Conservation (phyloP, 202 grass and related monocot genomes). For the Dendrocalamus latiflorus region DNA sequence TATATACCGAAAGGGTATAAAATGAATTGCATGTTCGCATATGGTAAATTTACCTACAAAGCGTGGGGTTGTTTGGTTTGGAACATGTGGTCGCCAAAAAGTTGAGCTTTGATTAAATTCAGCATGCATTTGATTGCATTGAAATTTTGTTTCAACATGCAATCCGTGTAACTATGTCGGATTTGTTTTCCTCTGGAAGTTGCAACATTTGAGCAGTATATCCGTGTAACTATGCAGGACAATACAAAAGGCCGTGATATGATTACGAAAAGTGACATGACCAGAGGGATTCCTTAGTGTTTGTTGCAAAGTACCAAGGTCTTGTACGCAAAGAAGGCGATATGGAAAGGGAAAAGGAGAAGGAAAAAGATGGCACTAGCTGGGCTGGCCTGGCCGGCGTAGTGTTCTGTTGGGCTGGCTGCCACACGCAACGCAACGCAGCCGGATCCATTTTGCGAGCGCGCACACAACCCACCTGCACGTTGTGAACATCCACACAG, state of each 20-base stretch:
- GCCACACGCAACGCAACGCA: neutral
- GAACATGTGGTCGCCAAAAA: neutral
- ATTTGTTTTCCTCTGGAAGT: neutral
- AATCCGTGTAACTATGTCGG: neutral
- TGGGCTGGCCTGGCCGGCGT: neutral
- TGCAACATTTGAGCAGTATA: neutral
- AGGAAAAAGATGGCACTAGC: neutral
- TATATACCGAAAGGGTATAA: neutral
- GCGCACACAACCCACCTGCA: neutral
- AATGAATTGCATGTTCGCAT: too few species aligned
- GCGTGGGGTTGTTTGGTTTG: neutral
- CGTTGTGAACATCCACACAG: neutral
- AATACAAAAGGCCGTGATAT: neutral
- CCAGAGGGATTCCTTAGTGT: neutral
- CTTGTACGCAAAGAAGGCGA: constrained; percentile 15
- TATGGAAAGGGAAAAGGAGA: neutral
- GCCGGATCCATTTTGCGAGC: neutral
- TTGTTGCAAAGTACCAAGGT: constrained; percentile 2
- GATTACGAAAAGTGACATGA: neutral
- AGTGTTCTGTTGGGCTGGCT: neutral
- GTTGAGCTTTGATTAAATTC: neutral
- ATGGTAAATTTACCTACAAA: too few species aligned
- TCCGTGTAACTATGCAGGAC: neutral
- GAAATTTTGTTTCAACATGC: neutral
- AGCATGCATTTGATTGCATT: neutral